phyloP scores from a whole-genome alignment of 352 stramenopile species.

The Plasmopara viticola region DNA sequence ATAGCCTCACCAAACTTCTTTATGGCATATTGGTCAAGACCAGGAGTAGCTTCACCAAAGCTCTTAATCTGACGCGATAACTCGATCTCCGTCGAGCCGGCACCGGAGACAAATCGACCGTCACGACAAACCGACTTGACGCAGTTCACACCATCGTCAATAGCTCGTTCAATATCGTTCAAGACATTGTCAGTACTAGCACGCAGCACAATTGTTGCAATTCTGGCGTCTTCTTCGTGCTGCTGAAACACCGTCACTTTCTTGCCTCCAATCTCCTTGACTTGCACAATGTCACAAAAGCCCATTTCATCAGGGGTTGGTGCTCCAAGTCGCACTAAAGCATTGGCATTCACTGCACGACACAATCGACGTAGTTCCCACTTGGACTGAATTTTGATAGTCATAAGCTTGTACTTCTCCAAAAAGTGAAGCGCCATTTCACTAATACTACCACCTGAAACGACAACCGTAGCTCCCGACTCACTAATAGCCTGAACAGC shows the following conservation, averaged over 20 bases:
- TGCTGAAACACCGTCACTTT: conserved; percentile 96
- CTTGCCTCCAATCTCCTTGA: conserved; percentile 94
- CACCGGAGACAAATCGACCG: conserved; percentile 91
- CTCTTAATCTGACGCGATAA: conserved; percentile 91
- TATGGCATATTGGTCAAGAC: conserved; percentile 99
- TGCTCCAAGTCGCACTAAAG: conserved; percentile 94
- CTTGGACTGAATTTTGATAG: conserved; percentile 97
- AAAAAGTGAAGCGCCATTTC: conserved; percentile 99
- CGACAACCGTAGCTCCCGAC: conserved; percentile 93
- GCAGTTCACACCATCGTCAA: conserved; percentile 98
- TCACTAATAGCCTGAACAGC: conserved; percentile 96
- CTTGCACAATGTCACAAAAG: conserved; percentile 87
- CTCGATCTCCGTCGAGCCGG: conserved; percentile 94
- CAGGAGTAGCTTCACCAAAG: conserved; percentile 93
- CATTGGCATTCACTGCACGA: conserved; percentile 94
- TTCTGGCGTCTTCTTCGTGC: conserved; percentile 90
- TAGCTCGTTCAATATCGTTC: conserved; percentile 96
- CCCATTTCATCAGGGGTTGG: conserved; percentile 98
- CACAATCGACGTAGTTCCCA: conserved; percentile 98
- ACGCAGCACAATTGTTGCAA: conserved; percentile 94
- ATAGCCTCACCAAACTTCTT: conserved; percentile 98
- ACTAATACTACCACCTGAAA: conserved; percentile 94
- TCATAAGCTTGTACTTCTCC: conserved; percentile 97
- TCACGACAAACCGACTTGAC: conserved; percentile 95
- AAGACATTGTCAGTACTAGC: conserved; percentile 95